Percentiles rank a stretch among this genome's conserved stretches.
phyloP scores from a whole-genome alignment of 371 early-diverging fungal genomes.

The Parasitella parasitica region DNA sequence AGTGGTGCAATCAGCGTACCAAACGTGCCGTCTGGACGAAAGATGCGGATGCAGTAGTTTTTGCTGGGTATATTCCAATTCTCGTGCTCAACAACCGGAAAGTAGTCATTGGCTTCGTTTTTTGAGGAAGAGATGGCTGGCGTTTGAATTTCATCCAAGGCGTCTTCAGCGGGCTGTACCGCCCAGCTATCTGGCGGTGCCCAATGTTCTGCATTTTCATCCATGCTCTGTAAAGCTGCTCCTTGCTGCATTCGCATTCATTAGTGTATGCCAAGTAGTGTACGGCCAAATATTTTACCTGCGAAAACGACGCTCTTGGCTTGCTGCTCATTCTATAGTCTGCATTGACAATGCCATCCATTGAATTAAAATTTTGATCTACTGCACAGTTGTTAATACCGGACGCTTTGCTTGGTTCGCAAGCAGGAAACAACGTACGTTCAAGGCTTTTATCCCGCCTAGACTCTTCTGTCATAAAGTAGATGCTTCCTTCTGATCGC shows the following conservation, averaged over 20 bases:
- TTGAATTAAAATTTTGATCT: slow-evolving; percentile 43
- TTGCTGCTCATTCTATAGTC: slow-evolving; percentile 15
- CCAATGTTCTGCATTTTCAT: slow-evolving; percentile 49
- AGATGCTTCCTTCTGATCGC: slow-evolving; percentile 11
- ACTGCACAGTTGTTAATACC: slow-evolving; percentile 13
- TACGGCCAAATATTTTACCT: neutral
- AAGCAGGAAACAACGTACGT: neutral
- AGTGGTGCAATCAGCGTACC: slow-evolving; percentile 71
- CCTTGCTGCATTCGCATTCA: neutral
- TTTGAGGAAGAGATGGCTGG: slow-evolving; percentile 15
- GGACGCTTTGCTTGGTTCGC: no score
- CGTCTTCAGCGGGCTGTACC: slow-evolving; percentile 46
- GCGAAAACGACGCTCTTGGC: slow-evolving; percentile 3
- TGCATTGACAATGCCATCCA: slow-evolving; percentile 53
- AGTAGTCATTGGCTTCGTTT: slow-evolving; percentile 40
- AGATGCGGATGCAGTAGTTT: slow-evolving; percentile 61
- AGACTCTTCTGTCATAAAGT: slow-evolving; percentile 4
- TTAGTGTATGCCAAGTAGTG: neutral
- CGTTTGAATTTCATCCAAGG: slow-evolving; percentile 3
- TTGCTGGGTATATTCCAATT: slow-evolving; percentile 30
- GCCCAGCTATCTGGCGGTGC: slow-evolving; percentile 73
- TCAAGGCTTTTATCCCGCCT: slow-evolving; percentile 1
- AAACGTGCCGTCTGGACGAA: slow-evolving; percentile 73
- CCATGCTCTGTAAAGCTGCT: neutral
- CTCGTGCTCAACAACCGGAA: slow-evolving; percentile 30